Base-by-base conservation (phyloP, 768 basidiomycete species). In the Boletus reticulatus region DNA sequence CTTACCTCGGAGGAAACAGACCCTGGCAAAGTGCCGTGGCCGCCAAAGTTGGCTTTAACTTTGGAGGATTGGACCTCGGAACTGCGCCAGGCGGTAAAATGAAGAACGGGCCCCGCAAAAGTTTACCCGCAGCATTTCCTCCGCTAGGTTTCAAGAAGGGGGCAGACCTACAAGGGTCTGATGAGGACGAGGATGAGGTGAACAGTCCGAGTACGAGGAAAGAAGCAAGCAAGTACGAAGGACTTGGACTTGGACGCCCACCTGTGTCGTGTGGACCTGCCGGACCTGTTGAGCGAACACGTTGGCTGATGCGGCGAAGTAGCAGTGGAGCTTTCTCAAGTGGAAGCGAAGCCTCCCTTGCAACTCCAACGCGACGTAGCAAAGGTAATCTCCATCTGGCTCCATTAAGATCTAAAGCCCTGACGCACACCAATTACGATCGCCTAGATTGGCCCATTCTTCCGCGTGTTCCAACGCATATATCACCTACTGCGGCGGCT, bases 21-120 rank as follows among this genome's bases (percentile, higher is more conserved):
- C 88, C 86, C 5, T 92, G 89, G 89, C 89, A 90, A 68, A 91
- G 89, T 64, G 89, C 89, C 4, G 80, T 91, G 19, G 80, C 89
- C 14, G 70, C 78, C 60, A 89, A 87, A 68, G 83, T 89, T 46
- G 75, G 76, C 29, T 77, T 80, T 31, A 75, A 78, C 36, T 81
- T 80, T 65, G 72, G 71, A 32, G 77, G 72, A 17, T 66, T 72
- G 13, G 74, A 75, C 20, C 71, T 64, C n/a, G 63, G 55, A 41
- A 71, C 73, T 22, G 72, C 72, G 27, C 78, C 73, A 60, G 63
- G 56, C 1, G 66, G 65, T 31, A 79, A 79, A 58, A 74, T 68
- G 34, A 81, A 80, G 67, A 75, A 70, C 34, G 83, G 83, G 19
- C 78, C 78, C 44, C 77, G 89, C 51, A 87, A 91, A 76, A 91